Base-by-base conservation (phyloP, 2,329 filamentous ascomycete genomes). In the Seiridium unicorne region DNA sequence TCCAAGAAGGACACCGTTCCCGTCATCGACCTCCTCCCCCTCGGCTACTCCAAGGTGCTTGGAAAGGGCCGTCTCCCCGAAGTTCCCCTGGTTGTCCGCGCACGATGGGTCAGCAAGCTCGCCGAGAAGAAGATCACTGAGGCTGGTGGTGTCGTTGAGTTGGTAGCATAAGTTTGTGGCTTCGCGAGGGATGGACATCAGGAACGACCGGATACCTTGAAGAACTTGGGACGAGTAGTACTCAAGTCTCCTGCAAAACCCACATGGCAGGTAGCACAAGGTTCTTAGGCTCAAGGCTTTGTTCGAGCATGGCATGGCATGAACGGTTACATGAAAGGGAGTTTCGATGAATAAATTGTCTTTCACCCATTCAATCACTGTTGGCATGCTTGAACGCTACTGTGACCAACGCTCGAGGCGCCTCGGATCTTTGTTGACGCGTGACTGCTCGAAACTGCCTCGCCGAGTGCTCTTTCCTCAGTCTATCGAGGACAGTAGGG, bases 71-170 rank as follows among this genome's bases (percentile, higher is more conserved):
- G 94, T 76, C 85, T 98, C 74, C 94, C 95, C 75, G 85, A 94
- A 76, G 87, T 98, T 74, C 95, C 95, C 70, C 81, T 99, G 74
- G 92, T 99, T 74, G 93, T 99, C 70, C 92, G 92, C 77, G 94
- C 95, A 72, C 86, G 95, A 79, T 98, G 93, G 85, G 91, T 99
- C 82, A 93, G 89, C 86, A 90, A 91, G 79, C 89, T 97, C 79
- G 95, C 95, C 70, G 95, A 99, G 90, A 86, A 92, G 84, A 99
- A 99, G 91, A 97, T 99, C 83, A 96, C 91, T 79, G 92, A 95
- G 81, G 94, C 93, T 74, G 95, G 95, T 80, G 94, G 94, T 82
- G 91, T 97, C 75, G 85, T 96, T 74, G 92, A 97, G 87, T 87
- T 97, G 79, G 92, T 97, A 76, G 93, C 93, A 82, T 97, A 90